Percentiles rank a stretch among this genome's conserved stretches.
These are phyloP conservation scores for Hypoxylon rubiginosum DNA, from an alignment of 2,329 filamentous ascomycete genomes.

Conservation along the genomic window DNA sequence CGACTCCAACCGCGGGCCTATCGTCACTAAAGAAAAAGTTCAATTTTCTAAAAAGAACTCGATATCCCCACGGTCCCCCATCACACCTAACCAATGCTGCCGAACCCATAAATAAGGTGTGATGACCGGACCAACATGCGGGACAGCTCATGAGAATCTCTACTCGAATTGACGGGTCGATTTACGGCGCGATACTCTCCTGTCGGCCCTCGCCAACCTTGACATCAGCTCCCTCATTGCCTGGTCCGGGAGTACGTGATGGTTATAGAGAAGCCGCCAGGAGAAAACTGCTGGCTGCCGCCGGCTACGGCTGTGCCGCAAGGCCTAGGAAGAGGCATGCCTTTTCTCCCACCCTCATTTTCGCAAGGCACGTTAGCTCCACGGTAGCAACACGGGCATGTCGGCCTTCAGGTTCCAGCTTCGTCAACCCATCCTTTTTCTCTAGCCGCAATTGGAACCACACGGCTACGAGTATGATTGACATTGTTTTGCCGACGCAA, in stretches of 20 bases:
- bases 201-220: constrained; percentile 57
- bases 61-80: constrained; percentile 22
- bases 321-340: constrained; percentile 20
- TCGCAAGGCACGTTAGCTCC: constrained; percentile 39
- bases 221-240: constrained; percentile 22
- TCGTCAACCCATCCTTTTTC: constrained; percentile 41
- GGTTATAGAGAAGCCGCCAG: constrained; percentile 15
- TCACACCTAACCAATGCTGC: constrained; percentile 15
- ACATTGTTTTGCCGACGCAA: constrained; percentile 3
- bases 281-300: constrained; percentile 17
- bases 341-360: constrained; percentile 4
- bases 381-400: constrained; percentile 41
- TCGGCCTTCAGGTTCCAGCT: constrained; percentile 39
- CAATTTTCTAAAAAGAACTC: constrained; percentile 6
- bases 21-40: constrained; percentile 34
- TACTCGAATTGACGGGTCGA: constrained; percentile 71
- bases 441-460: constrained; percentile 44
- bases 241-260: constrained; percentile 34
- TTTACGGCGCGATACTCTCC: constrained; percentile 68
- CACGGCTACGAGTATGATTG: constrained; percentile 24
- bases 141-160: constrained; percentile 72
- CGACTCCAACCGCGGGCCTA: constrained; percentile 20
- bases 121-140: constrained; percentile 54
- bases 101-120: constrained; percentile 46
- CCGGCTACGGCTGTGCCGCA: constrained; percentile 13